Conservation (phyloP, 768 basidiomycete genomes). For the Lyophyllum decastes region DNA sequence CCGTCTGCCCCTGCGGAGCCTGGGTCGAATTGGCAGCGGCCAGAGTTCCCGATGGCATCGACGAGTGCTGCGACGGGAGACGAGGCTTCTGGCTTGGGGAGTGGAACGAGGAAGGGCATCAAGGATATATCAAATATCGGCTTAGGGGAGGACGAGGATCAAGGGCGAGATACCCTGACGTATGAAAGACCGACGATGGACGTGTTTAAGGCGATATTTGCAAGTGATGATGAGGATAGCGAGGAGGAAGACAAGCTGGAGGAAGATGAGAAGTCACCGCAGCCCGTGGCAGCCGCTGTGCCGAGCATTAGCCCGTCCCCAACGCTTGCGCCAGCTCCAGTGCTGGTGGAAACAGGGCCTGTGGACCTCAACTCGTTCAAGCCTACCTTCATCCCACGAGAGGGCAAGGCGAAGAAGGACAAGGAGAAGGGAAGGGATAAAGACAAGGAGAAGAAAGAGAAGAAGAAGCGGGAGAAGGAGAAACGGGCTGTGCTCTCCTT, state of each 20-base stretch:
- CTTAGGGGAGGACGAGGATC: conserved; percentile 88
- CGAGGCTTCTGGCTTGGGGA: conserved; percentile 14
- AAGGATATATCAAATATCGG: conserved; percentile 83
- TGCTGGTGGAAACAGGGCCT: conserved; percentile 16
- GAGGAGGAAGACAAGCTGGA: conserved; percentile 58
- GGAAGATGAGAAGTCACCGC: conserved; percentile 20
- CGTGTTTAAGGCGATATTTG: conserved; percentile 98
- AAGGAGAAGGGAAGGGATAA: conserved; percentile 49
- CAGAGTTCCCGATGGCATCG: conserved; percentile 10
- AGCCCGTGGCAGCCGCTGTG: conserved; percentile 7
- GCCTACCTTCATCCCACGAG: conserved; percentile 82
- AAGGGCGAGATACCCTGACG: conserved; percentile 85
- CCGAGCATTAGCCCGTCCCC: conserved; percentile 16
- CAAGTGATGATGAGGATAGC: conserved; percentile 88
- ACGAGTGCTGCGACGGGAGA: conserved; percentile 5
- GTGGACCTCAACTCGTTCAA: conserved; percentile 77
- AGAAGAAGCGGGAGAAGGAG: conserved; percentile 46
- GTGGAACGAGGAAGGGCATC: conserved; percentile 25
- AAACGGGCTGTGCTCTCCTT: conserved; percentile 63
- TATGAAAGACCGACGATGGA: conserved; percentile 88
- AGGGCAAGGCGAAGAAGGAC: conserved; percentile 45
- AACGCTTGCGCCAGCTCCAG: conserved; percentile 11
- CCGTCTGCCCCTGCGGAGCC: conserved; percentile 21
- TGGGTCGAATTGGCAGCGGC: conserved; percentile 20
- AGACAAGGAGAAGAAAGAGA: conserved; percentile 46